These are phyloP conservation scores for Magnolia officinalis DNA, from an alignment of 164 flowering plant genomes.

Conservation along the genomic window DNA sequence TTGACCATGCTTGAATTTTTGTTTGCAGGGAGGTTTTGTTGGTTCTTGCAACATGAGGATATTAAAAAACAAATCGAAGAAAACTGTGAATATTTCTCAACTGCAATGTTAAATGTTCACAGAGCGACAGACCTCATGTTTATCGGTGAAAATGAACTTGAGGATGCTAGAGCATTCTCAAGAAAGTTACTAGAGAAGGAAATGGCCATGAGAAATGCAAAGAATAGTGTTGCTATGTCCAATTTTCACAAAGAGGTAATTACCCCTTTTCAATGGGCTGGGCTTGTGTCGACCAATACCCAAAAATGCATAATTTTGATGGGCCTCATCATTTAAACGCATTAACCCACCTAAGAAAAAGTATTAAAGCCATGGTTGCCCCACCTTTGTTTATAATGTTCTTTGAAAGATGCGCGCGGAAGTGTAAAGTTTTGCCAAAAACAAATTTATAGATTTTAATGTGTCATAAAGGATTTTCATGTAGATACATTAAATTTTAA, in stretches of 20 bases:
- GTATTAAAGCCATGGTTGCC: too few species aligned
- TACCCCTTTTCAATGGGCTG: neutral
- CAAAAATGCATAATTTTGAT: neutral
- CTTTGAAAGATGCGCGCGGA: too few species aligned
- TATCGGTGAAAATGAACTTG: slow-evolving; percentile 27
- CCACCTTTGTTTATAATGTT: neutral
- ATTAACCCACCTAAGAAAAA: too few species aligned
- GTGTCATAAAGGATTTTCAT: too few species aligned
- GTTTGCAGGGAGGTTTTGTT: slow-evolving; percentile 26
- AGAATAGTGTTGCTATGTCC: neutral
- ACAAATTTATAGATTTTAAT: too few species aligned
- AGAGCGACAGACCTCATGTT: slow-evolving; percentile 39
- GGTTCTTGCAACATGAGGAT: slow-evolving; percentile 27
- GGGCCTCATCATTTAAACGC: neutral
- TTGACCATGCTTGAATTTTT: neutral
- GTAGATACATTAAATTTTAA: too few species aligned
- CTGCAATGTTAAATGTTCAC: slow-evolving; percentile 28
- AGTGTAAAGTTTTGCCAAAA: neutral
- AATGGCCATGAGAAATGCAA: neutral
- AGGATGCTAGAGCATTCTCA: slow-evolving; percentile 31
- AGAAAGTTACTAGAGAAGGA: slow-evolving; percentile 19
- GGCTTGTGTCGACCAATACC: neutral
- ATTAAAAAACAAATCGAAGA: slow-evolving; percentile 16
- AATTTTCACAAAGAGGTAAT: slow-evolving; percentile 4
- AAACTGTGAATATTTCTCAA: slow-evolving; percentile 18